Percentiles rank a stretch among this genome's conserved stretches.
Evolutionary conservation across 257 asterid species (phyloP).

Genomic region (Dorcoceras hygrometricum): DNA sequence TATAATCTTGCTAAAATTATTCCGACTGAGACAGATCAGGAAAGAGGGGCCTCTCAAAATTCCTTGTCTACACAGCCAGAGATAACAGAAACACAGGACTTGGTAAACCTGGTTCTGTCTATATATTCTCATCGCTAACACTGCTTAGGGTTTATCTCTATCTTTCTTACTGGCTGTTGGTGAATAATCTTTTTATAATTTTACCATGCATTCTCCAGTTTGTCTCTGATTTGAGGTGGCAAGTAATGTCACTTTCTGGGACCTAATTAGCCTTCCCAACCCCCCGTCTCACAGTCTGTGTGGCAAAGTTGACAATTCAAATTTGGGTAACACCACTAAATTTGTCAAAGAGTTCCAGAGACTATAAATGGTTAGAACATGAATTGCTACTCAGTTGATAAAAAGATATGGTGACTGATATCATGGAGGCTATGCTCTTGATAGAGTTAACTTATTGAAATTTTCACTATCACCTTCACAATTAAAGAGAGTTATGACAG

Average conservation of each 20-base stretch:
- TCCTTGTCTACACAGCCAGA: slow-evolving; percentile 62
- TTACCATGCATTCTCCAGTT: neutral
- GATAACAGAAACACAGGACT: slow-evolving; percentile 87
- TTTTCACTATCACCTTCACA: neutral
- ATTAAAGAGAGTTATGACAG: neutral
- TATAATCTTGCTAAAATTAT: slow-evolving; percentile 41
- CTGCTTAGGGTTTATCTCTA: slow-evolving; percentile 1
- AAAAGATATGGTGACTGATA: neutral
- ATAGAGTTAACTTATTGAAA: neutral
- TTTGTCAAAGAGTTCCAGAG: neutral
- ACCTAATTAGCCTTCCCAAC: neutral
- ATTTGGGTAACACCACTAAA: too few relatives aligned
- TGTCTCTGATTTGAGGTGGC: neutral
- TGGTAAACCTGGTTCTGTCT: slow-evolving; percentile 47
- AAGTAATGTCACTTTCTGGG: neutral
- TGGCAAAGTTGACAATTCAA: neutral
- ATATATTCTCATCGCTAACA: slow-evolving; percentile 15
- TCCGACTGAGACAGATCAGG: slow-evolving; percentile 54
- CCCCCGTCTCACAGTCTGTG: neutral
- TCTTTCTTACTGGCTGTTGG: neutral
- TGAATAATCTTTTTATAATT: neutral
- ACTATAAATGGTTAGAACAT: neutral
- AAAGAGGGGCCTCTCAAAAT: slow-evolving; percentile 50
- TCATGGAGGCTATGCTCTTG: neutral
- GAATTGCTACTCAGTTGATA: neutral